Percentiles rank a stretch among this genome's conserved stretches.
Conservation (phyloP, 192 early-diverging fungal genomes). For the Pilaira anomala region DNA sequence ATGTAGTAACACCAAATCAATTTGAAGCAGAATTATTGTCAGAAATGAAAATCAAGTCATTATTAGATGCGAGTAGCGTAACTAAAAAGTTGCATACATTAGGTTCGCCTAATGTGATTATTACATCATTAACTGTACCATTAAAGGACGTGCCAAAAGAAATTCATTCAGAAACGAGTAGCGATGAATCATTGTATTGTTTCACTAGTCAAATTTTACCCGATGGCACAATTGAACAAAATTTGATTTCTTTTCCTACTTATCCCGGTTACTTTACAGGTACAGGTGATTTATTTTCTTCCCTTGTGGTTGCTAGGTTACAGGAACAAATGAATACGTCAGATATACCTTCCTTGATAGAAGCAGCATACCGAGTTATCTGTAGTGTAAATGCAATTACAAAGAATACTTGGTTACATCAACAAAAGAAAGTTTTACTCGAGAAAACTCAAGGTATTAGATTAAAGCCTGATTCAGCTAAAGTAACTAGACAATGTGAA, state of each 20-base stretch:
- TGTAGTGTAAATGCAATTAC: conserved; percentile 71
- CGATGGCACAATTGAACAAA: conserved; percentile 38
- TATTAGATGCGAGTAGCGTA: conserved; percentile 51
- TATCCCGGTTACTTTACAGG: conserved; percentile 82
- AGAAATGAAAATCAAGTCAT: conserved; percentile 46
- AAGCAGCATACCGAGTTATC: conserved; percentile 66
- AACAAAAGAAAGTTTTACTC: conserved; percentile 19
- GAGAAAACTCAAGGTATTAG: conserved; percentile 16
- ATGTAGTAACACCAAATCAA: conserved; percentile 87
- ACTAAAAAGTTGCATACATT: conserved; percentile 62
- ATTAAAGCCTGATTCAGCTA: conserved; percentile 32
- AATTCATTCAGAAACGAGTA: conserved; percentile 10
- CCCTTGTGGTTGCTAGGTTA: conserved; percentile 64
- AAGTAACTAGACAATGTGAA: conserved; percentile 60
- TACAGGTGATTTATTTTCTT: conserved; percentile 89
- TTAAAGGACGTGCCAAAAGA: conserved; percentile 20
- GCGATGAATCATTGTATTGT: conserved; percentile 16
- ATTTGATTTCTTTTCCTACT: conserved; percentile 72
- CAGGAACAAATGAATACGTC: conserved; percentile 37
- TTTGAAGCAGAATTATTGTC: conserved; percentile 84
- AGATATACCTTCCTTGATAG: conserved; percentile 29
- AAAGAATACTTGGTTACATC: conserved; percentile 52
- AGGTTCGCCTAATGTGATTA: conserved; percentile 68
- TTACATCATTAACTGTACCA: conserved; percentile 66
- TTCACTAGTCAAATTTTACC: conserved; percentile 21